Evolutionary conservation across 2,329 filamentous ascomycete genomes (phyloP), one percentile per base, ranked within the genome.

Genomic region (Tricladium varicosporioides): DNA sequence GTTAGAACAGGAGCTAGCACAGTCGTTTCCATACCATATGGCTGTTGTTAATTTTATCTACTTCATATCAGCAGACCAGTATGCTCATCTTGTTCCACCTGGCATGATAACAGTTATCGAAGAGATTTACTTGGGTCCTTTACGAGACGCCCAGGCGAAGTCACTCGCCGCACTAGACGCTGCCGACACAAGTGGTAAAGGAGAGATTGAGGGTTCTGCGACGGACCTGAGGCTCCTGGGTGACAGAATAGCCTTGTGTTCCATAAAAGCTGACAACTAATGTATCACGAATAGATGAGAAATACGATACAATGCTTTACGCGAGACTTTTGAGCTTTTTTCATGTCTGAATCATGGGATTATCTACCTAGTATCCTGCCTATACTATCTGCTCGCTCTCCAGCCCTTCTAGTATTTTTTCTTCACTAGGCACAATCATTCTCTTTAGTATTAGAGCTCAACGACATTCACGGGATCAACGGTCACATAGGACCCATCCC

Each of bases 41-140:
- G 82, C 86, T 62, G 80, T 80, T 0, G 79, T 80, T 57, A 87
- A 86, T 63, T 85, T 87, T 68, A 78, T 80, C 7, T 76, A 82
- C 52, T 82, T 86, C 62, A 70, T 86, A 16, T 79, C 81, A 64
- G 72, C 72, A 3, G 74, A 77, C 7, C 69, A 72, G 36, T 79
- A 76, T 67, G 72, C 70, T 54, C 71, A 77, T 46, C 67, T 85
- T 5, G 75, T 83, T 9, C 84, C 84, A 1, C 72, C 71, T 1
- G 81, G 80, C 0, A 83, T 85, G 79, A 76, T 78, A 1, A 75
- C 77, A 8, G 79, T 82, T 0, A 79, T 86, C 18, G 79, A 82
- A 67, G 78, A 84, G 64, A 74, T 84, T 31, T 87, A 84, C 67
- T 74, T 82, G 1, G 75, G 78, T 54, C 84, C 84, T 2, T 65